These are phyloP conservation scores for Acmispon strigosus DNA, from an alignment of 306 rosid species.

Conservation along the genomic window DNA sequence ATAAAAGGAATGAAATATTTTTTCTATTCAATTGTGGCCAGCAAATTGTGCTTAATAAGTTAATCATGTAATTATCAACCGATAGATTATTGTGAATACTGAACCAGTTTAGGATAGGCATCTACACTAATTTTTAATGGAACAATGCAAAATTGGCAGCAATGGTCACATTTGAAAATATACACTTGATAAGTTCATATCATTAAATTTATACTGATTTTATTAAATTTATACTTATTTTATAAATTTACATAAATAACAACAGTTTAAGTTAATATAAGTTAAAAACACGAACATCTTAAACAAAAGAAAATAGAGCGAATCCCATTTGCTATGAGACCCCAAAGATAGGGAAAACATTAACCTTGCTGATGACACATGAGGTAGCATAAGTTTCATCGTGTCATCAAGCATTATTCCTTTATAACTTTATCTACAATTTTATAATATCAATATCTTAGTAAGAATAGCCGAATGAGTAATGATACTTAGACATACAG, in stretches of 20 bases:
- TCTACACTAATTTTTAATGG: not conserved
- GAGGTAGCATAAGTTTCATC: too few relatives aligned
- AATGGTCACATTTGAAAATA: not conserved
- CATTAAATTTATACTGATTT: not conserved
- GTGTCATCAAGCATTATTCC: too few relatives aligned
- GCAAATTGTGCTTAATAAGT: not conserved
- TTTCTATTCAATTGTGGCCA: not conserved
- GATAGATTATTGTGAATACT: not conserved
- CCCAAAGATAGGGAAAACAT: too few relatives aligned
- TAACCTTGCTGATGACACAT: too few relatives aligned
- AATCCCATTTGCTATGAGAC: too few relatives aligned
- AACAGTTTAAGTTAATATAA: too few relatives aligned
- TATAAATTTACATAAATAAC: not conserved
- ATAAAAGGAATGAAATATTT: too few relatives aligned
- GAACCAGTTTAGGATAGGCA: conserved; percentile 1
- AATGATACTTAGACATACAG: too few relatives aligned
- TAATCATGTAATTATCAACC: not conserved
- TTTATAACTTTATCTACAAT: too few relatives aligned
- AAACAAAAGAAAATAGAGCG: not conserved
- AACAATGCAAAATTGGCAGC: conserved; percentile 4
- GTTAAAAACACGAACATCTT: not conserved
- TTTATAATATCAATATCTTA: not conserved
- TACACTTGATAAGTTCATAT: not conserved
- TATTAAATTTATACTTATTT: not conserved
- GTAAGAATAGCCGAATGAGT: too few relatives aligned